A percentile compares a stretch with the other conserved stretches of the same genome.
phyloP scores from a whole-genome alignment of 805 yeast genomes.

The Sungouiozyma ichnusensis region DNA sequence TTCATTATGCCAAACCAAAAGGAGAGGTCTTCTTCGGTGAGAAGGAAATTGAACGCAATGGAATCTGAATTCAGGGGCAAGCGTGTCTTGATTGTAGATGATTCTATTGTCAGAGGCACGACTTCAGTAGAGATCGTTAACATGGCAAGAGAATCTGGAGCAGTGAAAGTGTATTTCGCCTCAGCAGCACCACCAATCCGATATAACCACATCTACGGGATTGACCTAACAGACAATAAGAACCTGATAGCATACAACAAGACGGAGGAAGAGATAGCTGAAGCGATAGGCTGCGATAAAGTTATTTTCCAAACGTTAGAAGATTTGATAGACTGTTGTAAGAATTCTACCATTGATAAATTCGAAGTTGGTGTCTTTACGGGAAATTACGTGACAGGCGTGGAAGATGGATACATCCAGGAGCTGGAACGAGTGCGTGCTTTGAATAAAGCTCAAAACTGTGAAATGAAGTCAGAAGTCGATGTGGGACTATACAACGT shows the following conservation, averaged over 20 bases:
- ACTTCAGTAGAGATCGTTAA: constrained; percentile 92
- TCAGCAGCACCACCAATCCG: constrained; percentile 98
- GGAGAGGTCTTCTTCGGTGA: constrained; percentile 85
- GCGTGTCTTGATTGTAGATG: constrained; percentile 85
- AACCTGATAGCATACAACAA: constrained; percentile 84
- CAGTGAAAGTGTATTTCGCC: constrained; percentile 88
- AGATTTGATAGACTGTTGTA: constrained; percentile 76
- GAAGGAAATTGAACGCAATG: constrained; percentile 95
- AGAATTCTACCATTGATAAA: constrained; percentile 34
- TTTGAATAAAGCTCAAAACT: constrained; percentile 46
- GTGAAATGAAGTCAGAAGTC: constrained; percentile 69
- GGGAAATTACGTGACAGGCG: constrained; percentile 91
- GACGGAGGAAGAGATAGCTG: constrained; percentile 63
- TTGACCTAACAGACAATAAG: constrained; percentile 90
- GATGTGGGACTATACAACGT: constrained; percentile 53
- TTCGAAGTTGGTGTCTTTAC: constrained; percentile 97
- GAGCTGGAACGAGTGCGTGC: constrained; percentile 79
- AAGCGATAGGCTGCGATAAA: constrained; percentile 77
- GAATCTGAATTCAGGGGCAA: constrained; percentile 78
- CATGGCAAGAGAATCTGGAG: constrained; percentile 99
- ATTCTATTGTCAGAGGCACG: constrained; percentile 95
- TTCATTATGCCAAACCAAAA: constrained; percentile 97
- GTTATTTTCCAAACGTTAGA: constrained; percentile 81
- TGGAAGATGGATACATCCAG: constrained; percentile 68
- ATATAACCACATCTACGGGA: constrained; percentile 92